Conservation (phyloP, 352 stramenopile species). For the Globisporangium viniferum region DNA sequence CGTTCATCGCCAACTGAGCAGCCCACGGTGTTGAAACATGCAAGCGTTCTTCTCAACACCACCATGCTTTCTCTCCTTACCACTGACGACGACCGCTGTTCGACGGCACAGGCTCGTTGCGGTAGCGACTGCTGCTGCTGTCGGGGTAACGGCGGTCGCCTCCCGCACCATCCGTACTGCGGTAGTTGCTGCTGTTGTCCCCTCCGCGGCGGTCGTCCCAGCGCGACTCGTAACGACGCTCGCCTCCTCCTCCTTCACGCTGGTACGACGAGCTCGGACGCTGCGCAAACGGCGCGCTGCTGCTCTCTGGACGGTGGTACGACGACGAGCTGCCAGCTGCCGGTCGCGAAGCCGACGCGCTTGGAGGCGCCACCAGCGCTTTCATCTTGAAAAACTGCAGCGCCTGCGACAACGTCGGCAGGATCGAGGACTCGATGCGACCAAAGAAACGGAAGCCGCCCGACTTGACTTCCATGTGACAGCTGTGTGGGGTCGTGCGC, state of each 20-base stretch:
- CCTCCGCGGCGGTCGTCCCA: slow-evolving; percentile 65
- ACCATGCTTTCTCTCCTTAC: not conserved
- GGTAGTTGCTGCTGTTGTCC: slow-evolving; percentile 19
- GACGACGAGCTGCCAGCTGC: slow-evolving; percentile 23
- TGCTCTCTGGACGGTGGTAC: slow-evolving; percentile 45
- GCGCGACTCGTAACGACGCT: slow-evolving; percentile 60
- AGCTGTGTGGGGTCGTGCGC: slow-evolving; percentile 78
- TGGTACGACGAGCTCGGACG: slow-evolving; percentile 34
- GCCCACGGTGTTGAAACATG: not conserved
- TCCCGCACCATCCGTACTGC: slow-evolving; percentile 13
- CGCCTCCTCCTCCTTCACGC: slow-evolving; percentile 29
- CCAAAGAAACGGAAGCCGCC: slow-evolving; percentile 86
- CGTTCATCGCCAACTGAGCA: not conserved
- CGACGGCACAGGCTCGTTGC: slow-evolving; percentile 6
- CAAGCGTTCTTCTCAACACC: not conserved
- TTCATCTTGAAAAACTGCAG: slow-evolving; percentile 91
- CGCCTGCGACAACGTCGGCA: slow-evolving; percentile 73
- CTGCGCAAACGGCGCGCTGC: slow-evolving; percentile 59
- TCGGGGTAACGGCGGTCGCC: slow-evolving; percentile 1
- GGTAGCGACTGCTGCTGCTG: slow-evolving; percentile 10
- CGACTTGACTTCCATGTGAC: slow-evolving; percentile 85
- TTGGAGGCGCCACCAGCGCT: slow-evolving; percentile 55
- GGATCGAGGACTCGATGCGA: slow-evolving; percentile 81
- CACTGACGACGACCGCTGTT: slow-evolving; percentile 5
- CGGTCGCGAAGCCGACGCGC: slow-evolving; percentile 27